Base-by-base conservation (phyloP, 2,329 filamentous ascomycete genomes). In the Alternaria incomplexa region DNA sequence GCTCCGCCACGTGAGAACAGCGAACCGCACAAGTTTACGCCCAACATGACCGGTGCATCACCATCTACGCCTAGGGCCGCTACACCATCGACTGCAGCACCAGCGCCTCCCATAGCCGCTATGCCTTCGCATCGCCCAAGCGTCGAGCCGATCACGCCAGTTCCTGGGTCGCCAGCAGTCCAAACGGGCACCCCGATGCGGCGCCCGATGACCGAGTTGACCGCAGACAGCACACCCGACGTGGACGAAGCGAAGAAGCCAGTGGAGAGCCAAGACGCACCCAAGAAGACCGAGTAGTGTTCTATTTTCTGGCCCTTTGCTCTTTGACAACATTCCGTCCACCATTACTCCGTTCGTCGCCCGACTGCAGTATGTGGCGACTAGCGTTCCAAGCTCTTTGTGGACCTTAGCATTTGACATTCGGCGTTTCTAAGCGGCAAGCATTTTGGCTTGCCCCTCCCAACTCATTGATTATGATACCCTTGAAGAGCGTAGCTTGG, bases 121-220 rank as follows among this genome's bases (percentile, higher is more conserved):
- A 40, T 40, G 1, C 52, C 72, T 30, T 66, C 71, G 20, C 70
- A 72, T 45, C 64, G 77, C 13, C 77, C 77, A 4, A 79, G 76
- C 48, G 77, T 79, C 3, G 77, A 79, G 64, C 77, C 77, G 3
- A 69, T 79, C 2, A 79, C 77, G 4, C 77, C 77, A 4, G 72
- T 78, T 4, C 76, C 77, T 23, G 76, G 77, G 9, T 78, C 76
- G 10, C 77, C 77, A 32, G 74, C 75, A 6, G 63, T 75, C 9
- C 72, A 70, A 44, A 73, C 64, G n/a, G 69, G 70, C 9, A 70
- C 75, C 5, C 69, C 70, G 9, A 43, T 69, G 13, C 71, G 69
- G 23, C 68, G 66, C 11, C 60, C 72, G 2, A 30, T 70, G 28
- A 61, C 65, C 7, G 72, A 72, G 22, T 62, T 66, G 26, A 63